Percentiles rank a stretch among this genome's conserved stretches.
Evolutionary conservation across 2,329 filamentous ascomycete species (phyloP).

Genomic region (Arthrobotrys sinensis): DNA sequence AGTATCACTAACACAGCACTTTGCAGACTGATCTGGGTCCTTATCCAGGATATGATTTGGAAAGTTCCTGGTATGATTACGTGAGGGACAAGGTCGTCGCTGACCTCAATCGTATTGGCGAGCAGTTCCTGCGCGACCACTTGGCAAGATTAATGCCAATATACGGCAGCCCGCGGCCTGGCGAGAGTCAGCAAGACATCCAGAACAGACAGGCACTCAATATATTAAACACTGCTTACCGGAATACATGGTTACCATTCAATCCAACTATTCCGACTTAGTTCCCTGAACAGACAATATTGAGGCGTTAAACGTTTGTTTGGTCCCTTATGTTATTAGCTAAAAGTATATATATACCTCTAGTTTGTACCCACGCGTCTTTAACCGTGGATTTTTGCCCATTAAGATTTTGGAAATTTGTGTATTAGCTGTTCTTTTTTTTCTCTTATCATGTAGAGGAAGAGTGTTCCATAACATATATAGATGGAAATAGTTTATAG

Average conservation of each 20-base stretch:
- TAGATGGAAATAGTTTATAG: slow-evolving; percentile 16
- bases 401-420: slow-evolving; percentile 21
- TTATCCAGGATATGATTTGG: slow-evolving; percentile 36
- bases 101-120: slow-evolving; percentile 30
- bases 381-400: slow-evolving; percentile 16
- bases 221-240: slow-evolving; percentile 40
- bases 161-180: slow-evolving; percentile 20
- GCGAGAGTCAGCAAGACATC: slow-evolving; percentile 25
- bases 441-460: slow-evolving; percentile 2
- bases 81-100: slow-evolving; percentile 14
- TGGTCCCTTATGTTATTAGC: neutral
- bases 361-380: slow-evolving; percentile 15
- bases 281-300: slow-evolving; percentile 26
- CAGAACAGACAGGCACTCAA: slow-evolving; percentile 33
- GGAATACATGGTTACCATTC: slow-evolving; percentile 39
- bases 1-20: slow-evolving; percentile 26
- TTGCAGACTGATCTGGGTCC: slow-evolving; percentile 17
- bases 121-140: slow-evolving; percentile 43
- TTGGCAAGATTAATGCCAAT: slow-evolving; percentile 31
- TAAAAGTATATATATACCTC: slow-evolving; percentile 21
- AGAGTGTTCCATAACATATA: slow-evolving; percentile 7
- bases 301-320: slow-evolving; percentile 20
- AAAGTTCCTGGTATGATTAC: slow-evolving; percentile 32
- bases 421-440: slow-evolving; percentile 4
- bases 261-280: slow-evolving; percentile 30